Evolutionary conservation across 345 rosid species (phyloP), one percentile per base, ranked within the genome.

Genomic region (Eucalyptus sp.): DNA sequence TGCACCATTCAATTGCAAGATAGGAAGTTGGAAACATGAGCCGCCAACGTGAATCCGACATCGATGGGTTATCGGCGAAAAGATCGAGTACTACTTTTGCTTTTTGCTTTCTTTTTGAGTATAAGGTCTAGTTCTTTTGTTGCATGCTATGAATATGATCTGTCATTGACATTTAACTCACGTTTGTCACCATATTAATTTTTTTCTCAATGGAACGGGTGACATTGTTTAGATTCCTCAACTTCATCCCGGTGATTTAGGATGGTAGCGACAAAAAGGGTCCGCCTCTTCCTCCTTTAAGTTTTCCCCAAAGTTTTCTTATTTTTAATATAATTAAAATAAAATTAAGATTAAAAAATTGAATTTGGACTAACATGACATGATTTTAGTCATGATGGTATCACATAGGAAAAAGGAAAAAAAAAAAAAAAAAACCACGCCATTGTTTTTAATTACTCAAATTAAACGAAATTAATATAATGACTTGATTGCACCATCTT

Each of bases 181-280:
- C 22, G 60, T 56, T 56, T 56, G 60, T 56, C 10, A 8, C 60
- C 22, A 56, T 2, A 20, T 8, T 22, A 20, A 8, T 22, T 22
- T 56, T 56, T 56, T 56, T 56, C 11, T 56, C 5, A 0, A 0
- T 56, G 27, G 12, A 18, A 80, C 92, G 94, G 91, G 89, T 91
- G 88, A 94, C 96, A 25, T 85, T 92, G 13, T 93, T 88, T 2
- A 86, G 58, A 29, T 93, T 95, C 27, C 91, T 96, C 49, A 97
- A 96, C 89, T 96, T 96, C 94, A 51, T 51, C 54, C 54, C 4
- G 54, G 22, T 51, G 54, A 51, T 51, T 17, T 51, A 51, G 54
- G 54, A 7, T 17, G 22, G 54, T 8, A 17, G 54, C 54, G 8
- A 9, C 11, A 5, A 54, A 20, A 20, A 54, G 60, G 10, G 27